phyloP scores from a whole-genome alignment of 768 basidiomycete genomes.

The Tylopilus subfusipes region DNA sequence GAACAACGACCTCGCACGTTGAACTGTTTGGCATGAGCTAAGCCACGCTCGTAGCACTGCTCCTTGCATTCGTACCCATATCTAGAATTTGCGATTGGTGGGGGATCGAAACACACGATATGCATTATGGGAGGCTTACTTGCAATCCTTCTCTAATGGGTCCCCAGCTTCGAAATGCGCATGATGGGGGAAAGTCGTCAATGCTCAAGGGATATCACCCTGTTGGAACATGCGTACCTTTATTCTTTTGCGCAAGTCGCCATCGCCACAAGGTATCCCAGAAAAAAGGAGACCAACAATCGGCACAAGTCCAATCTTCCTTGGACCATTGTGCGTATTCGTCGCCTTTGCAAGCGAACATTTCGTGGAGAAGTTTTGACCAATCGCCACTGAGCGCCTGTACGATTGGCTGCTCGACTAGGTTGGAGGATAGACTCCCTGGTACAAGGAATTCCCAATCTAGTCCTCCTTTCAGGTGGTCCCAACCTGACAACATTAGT shows the following conservation, averaged over 20 bases:
- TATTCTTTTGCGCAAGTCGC: neutral
- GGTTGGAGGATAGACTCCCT: neutral
- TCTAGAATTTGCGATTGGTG: neutral
- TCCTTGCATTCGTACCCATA: slow-evolving; percentile 2
- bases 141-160: neutral
- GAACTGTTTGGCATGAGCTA: neutral
- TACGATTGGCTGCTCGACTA: neutral
- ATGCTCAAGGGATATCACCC: no score
- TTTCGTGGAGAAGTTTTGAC: neutral
- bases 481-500: neutral
- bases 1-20: neutral
- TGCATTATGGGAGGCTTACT: neutral
- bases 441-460: neutral
- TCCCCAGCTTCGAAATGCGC: neutral
- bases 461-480: neutral
- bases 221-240: neutral
- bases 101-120: neutral
- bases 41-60: neutral
- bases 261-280: slow-evolving; percentile 1
- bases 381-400: neutral
- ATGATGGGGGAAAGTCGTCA: neutral
- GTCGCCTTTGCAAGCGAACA: neutral
- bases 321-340: slow-evolving; percentile 1
- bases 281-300: neutral
- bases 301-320: neutral